Conservation (phyloP, 2,329 filamentous ascomycete species). For the Zymoseptoria brevis region DNA sequence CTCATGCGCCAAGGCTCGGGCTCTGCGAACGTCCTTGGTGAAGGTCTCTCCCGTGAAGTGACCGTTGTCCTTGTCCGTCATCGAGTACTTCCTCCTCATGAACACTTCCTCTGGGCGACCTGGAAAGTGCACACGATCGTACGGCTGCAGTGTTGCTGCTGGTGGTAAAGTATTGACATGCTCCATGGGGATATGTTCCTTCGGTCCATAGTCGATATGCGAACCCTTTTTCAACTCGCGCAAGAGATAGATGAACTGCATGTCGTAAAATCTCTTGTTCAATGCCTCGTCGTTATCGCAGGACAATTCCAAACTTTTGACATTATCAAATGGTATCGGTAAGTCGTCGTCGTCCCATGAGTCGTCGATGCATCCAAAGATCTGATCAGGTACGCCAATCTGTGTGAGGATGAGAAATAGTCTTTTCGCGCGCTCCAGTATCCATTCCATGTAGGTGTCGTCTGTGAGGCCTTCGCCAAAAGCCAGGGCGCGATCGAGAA, state of each 20-base stretch:
- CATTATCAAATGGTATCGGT: conserved; percentile 58
- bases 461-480: conserved; percentile 64
- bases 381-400: conserved; percentile 61
- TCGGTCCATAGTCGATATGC: conserved; percentile 56
- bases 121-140: conserved; percentile 57
- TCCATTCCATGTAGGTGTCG: conserved; percentile 73
- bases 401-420: conserved; percentile 66
- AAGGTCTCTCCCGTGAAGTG: conserved; percentile 41
- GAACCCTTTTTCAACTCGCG: conserved; percentile 53
- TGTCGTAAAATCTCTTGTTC: conserved; percentile 61
- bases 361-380: conserved; percentile 66
- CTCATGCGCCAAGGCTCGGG: conserved; percentile 54
- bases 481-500: conserved; percentile 54
- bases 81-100: conserved; percentile 26
- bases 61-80: conserved; percentile 24
- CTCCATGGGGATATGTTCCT: conserved; percentile 63
- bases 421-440: conserved; percentile 58
- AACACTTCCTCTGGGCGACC: conserved; percentile 50
- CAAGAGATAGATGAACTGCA: conserved; percentile 64
- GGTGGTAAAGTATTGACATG: conserved; percentile 52
- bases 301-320: conserved; percentile 55
- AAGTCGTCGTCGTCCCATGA: conserved; percentile 71
- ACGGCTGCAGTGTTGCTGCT: conserved; percentile 39
- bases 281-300: conserved; percentile 52
- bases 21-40: conserved; percentile 51